Base-by-base conservation (phyloP, 2,329 filamentous ascomycete species). In the Ophiostoma ulmi region DNA sequence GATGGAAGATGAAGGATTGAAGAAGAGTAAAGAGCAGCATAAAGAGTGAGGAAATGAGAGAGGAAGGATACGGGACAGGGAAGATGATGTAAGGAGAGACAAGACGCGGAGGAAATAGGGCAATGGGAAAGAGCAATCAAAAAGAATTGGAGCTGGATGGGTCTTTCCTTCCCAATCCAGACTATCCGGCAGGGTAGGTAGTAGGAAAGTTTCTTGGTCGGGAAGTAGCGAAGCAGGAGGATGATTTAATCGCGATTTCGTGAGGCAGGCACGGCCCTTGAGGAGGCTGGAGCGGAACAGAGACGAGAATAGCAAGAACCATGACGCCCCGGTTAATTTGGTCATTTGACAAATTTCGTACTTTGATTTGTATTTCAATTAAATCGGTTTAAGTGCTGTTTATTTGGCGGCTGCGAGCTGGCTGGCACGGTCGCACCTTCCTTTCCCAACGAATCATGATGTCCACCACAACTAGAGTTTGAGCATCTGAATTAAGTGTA, bases 71-170 rank as follows among this genome's bases (percentile, higher is more conserved):
- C 22, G 31, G 58, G 17, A 55, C 6, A 38, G n/a, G 38, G 5
- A 14, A 38, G 31, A 48, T 48, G 39, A 67, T 58, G 48, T 38
- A 63, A 68, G 31, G 31, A 44, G 52, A 44, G 1, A 20, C 26
- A 52, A 68, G 69, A 68, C 58, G 17, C 39, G 35, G 55, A 69
- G 44, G 63, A 65, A 58, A 36, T 68, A 65, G 36, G 36, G 26
- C 36, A 58, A 61, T 69, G 20, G 67, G 67, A 65, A 65, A 52
- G 39, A 67, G 67, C 66, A 68, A 66, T 52, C 66, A n/a, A 55
- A 48, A 68, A 68, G 44, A 68, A 67, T 48, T 52, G 66, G 66
- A 61, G 67, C 48, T 67, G 11, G 22, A 69, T 69, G 68, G 63
- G 67, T 64, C 44, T 31, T 48, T 61, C 63, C 38, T 67, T 22